These are phyloP conservation scores for Tolypocladium tropicale DNA, from an alignment of 2,329 filamentous ascomycete species.

Conservation along the genomic window DNA sequence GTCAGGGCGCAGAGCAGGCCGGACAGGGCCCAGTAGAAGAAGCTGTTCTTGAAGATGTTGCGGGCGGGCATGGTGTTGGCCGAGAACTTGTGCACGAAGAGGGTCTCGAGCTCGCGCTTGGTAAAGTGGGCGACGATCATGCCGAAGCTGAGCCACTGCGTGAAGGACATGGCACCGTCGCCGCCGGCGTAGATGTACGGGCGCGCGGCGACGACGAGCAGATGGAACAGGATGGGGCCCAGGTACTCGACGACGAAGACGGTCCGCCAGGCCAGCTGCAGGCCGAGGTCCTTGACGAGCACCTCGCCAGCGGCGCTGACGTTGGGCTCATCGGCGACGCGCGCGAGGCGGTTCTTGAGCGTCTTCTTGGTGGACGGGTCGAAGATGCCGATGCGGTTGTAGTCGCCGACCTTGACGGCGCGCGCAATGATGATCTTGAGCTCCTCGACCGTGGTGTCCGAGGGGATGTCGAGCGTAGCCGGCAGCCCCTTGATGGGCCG, in stretches of 20 bases:
- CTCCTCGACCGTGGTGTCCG: slow-evolving; percentile 47
- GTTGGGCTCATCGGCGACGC: slow-evolving; percentile 35
- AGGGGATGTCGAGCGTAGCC: slow-evolving; percentile 34
- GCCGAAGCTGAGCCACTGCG: slow-evolving; percentile 63
- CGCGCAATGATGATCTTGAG: slow-evolving; percentile 46
- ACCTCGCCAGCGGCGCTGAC: slow-evolving; percentile 46
- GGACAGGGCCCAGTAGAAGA: slow-evolving; percentile 84
- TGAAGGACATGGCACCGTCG: slow-evolving; percentile 43
- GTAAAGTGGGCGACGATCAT: slow-evolving; percentile 77
- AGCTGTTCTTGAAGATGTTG: slow-evolving; percentile 92
- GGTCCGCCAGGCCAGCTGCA: slow-evolving; percentile 83
- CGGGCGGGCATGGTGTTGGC: slow-evolving; percentile 82
- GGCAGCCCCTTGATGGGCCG: slow-evolving; percentile 46
- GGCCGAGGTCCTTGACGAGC: slow-evolving; percentile 86
- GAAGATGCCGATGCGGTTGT: slow-evolving; percentile 53
- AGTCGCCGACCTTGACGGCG: slow-evolving; percentile 39
- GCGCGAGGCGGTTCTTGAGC: slow-evolving; percentile 50
- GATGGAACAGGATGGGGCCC: slow-evolving; percentile 82
- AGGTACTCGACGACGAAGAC: slow-evolving; percentile 95
- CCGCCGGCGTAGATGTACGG: slow-evolving; percentile 45
- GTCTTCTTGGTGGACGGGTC: slow-evolving; percentile 52
- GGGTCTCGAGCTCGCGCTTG: slow-evolving; percentile 91
- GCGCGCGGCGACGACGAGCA: slow-evolving; percentile 59
- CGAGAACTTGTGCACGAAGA: slow-evolving; percentile 93
- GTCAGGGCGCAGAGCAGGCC: slow-evolving; percentile 75